A percentile compares a stretch with the other conserved stretches of the same genome.
Evolutionary conservation across 768 basidiomycete genomes (phyloP).

Genomic region (Termitomyces sp.): DNA sequence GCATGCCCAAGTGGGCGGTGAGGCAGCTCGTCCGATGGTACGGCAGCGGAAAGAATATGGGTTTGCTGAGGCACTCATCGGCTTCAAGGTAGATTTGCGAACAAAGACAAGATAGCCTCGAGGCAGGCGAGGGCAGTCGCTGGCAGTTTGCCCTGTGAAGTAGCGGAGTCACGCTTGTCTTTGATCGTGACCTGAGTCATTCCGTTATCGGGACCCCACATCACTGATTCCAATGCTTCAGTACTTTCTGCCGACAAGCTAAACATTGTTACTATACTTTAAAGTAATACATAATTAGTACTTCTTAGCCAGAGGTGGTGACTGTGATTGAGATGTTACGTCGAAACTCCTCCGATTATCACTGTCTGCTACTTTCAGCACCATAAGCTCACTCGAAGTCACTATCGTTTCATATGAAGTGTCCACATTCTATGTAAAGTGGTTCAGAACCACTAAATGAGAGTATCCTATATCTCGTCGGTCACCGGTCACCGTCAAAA

Average conservation of each 20-base stretch:
- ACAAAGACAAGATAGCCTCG: constrained; percentile 9
- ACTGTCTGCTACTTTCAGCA: too few species aligned
- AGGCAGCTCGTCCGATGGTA: constrained; percentile 74
- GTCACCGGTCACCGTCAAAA: not conserved
- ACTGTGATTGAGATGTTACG: too few species aligned
- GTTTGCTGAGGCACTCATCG: constrained; percentile 37
- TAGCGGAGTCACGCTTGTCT: constrained; percentile 10
- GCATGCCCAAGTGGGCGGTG: constrained; percentile 86
- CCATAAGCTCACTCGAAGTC: too few species aligned
- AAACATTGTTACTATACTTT: not conserved
- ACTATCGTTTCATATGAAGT: too few species aligned
- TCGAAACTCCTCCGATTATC: too few species aligned
- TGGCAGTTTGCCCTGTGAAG: too few species aligned
- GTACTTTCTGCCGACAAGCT: not conserved
- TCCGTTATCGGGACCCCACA: not conserved
- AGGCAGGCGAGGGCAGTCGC: too few species aligned
- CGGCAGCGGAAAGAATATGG: constrained; percentile 63
- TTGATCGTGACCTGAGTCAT: constrained; percentile 3
- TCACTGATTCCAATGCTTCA: not conserved
- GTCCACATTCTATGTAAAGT: too few species aligned
- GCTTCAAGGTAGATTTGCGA: not conserved
- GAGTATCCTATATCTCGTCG: too few species aligned
- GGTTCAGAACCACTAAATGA: too few species aligned
- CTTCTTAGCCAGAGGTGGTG: too few species aligned
- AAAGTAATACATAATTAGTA: too few species aligned